These are phyloP conservation scores for Chlorella sorokiniana DNA, from an alignment of 139 green algal species.

Conservation along the genomic window DNA sequence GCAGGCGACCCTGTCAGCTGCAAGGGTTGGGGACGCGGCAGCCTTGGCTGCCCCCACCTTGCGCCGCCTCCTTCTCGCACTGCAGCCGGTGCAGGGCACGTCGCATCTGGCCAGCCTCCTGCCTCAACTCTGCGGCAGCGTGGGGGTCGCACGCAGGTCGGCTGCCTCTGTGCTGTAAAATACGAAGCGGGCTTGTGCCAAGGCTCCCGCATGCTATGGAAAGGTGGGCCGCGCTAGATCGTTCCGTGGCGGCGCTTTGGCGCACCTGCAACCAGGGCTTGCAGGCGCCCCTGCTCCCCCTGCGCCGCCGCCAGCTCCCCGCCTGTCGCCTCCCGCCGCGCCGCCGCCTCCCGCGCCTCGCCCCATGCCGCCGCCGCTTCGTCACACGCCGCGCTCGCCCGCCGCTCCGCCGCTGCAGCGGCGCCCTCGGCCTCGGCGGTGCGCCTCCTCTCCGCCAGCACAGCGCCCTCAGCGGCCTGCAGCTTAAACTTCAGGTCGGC, in stretches of 20 bases:
- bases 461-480: background rate
- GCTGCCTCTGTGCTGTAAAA: no score
- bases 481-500: constrained; percentile 27
- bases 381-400: background rate
- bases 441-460: background rate
- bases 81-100: constrained; percentile 28
- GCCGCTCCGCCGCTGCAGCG: background rate
- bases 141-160: background rate
- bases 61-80: constrained; percentile 21
- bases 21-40: no score
- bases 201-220: no score
- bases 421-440: background rate
- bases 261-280: background rate
- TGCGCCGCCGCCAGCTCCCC: background rate
- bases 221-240: no score
- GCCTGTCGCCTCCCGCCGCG: background rate
- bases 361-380: background rate
- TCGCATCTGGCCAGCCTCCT: constrained; percentile 8
- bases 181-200: no score
- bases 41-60: constrained; percentile 8
- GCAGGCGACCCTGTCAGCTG: no score
- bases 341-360: background rate
- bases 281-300: constrained; percentile 1
- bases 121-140: constrained; percentile 25
- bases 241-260: no score